phyloP scores from a whole-genome alignment of 495 filamentous ascomycete genomes.

The Aspergillus nidulans region DNA sequence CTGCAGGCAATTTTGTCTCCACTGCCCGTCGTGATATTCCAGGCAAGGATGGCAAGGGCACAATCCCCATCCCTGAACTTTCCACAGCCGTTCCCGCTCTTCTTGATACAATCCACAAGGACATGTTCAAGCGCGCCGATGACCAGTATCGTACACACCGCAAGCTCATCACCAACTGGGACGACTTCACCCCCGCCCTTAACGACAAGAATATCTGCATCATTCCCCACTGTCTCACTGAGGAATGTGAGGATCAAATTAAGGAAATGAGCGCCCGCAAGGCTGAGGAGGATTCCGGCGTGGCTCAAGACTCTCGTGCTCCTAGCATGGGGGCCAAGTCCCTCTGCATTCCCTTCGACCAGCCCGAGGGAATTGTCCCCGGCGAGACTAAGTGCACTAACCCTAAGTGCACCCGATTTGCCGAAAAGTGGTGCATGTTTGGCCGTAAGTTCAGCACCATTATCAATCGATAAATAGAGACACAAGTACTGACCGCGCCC shows the following conservation, averaged over 20 bases:
- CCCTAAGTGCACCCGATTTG: conserved; percentile 69
- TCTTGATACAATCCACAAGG: conserved; percentile 81
- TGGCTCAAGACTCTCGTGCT: conserved; percentile 69
- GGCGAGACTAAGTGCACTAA: conserved; percentile 87
- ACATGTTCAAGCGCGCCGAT: conserved; percentile 81
- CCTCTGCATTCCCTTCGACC: conserved; percentile 95
- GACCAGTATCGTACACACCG: conserved; percentile 71
- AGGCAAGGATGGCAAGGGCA: conserved; percentile 63
- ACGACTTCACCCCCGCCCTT: conserved; percentile 79
- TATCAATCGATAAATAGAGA: not conserved
- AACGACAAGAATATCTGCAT: conserved; percentile 88
- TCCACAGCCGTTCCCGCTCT: conserved; percentile 66
- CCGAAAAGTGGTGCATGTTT: conserved; percentile 84
- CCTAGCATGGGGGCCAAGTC: conserved; percentile 97
- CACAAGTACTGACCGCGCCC: conserved; percentile 8
- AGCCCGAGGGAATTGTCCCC: conserved; percentile 72
- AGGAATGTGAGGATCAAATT: conserved; percentile 86
- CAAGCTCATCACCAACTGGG: conserved; percentile 77
- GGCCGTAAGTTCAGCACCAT: conserved; percentile 49
- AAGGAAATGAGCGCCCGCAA: conserved; percentile 81
- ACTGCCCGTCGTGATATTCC: conserved; percentile 79
- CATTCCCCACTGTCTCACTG: conserved; percentile 77
- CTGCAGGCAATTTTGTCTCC: conserved; percentile 74
- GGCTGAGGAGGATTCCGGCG: conserved; percentile 59
- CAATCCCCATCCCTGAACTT: conserved; percentile 68